A percentile compares a stretch with the other conserved stretches of the same genome.
Conservation (phyloP, 192 early-diverging fungal genomes). For the Thoreauomyces humboldtii region DNA sequence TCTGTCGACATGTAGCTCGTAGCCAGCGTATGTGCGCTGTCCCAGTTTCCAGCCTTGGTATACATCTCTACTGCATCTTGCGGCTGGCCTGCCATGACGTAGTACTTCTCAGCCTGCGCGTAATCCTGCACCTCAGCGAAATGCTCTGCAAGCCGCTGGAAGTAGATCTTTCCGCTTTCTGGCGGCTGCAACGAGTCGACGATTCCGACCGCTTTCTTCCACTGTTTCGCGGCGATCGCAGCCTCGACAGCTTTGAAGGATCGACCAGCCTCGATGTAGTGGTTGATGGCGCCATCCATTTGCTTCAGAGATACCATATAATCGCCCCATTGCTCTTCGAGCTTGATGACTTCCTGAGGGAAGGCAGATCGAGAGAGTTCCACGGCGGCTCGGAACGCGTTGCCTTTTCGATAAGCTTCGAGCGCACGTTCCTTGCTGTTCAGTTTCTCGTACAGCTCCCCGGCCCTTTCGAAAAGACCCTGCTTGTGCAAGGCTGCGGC, state of each 20-base stretch:
- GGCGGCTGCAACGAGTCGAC: constrained; percentile 56
- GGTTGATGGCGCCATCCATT: constrained; percentile 65
- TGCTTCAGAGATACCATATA: constrained; percentile 60
- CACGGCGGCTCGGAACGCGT: constrained; percentile 58
- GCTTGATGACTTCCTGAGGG: constrained; percentile 54
- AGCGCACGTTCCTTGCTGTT: constrained; percentile 53
- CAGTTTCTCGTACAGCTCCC: constrained; percentile 59
- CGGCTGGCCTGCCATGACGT: constrained; percentile 49
- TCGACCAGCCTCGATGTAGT: constrained; percentile 63
- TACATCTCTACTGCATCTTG: constrained; percentile 69
- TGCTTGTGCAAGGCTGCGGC: constrained; percentile 52
- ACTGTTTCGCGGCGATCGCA: constrained; percentile 55
- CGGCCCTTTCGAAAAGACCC: constrained; percentile 60
- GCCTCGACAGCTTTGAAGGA: constrained; percentile 58
- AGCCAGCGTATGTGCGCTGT: constrained; percentile 59
- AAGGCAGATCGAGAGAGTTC: constrained; percentile 51
- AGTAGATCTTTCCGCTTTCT: constrained; percentile 48
- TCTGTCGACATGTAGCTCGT: constrained; percentile 59
- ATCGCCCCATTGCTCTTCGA: constrained; percentile 70
- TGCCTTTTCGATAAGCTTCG: constrained; percentile 58
- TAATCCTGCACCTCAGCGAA: constrained; percentile 47
- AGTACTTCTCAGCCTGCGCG: constrained; percentile 57
- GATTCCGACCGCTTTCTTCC: constrained; percentile 64
- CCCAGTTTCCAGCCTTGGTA: constrained; percentile 57
- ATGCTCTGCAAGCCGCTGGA: constrained; percentile 53